Evolutionary conservation across 257 asterid genomes (phyloP), one percentile per base, ranked within the genome.

Genomic region (Eucommia ulmoides): DNA sequence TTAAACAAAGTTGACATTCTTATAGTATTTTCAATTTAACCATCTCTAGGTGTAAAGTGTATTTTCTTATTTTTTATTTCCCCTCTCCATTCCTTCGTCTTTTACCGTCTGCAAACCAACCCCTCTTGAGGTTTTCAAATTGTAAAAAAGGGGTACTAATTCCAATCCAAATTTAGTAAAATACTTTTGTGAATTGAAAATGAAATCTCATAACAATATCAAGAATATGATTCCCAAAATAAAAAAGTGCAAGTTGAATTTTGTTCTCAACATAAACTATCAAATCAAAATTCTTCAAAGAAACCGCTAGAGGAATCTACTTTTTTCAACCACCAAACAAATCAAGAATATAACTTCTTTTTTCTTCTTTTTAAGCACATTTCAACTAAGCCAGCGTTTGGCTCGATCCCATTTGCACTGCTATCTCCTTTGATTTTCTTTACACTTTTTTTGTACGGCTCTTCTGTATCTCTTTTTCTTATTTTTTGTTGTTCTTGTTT

Each of bases 351-450:
- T n/a, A n/a, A n/a, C n/a, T n/a, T n/a, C n/a, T n/a, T n/a, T n/a
- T n/a, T n/a, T n/a, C n/a, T n/a, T n/a, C n/a, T n/a, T n/a, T n/a
- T n/a, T n/a, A n/a, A n/a, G n/a, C n/a, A n/a, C n/a, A n/a, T n/a
- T n/a, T n/a, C n/a, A n/a, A n/a, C n/a, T n/a, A n/a, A n/a, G n/a
- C n/a, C n/a, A n/a, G n/a, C n/a, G n/a, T n/a, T n/a, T n/a, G n/a
- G n/a, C n/a, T n/a, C n/a, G 67, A 52, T 84, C 93, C 89, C 93
- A 84, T 58, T 88, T 88, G 52, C 83, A 75, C 56, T 91, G 79
- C 97, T 95, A 88, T n/a, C 73, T 70, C 63, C 79, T 72, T 35
- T 89, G 96, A 67, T 80, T 82, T 56, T 82, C 94, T 76, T 84
- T 94, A 89, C 96, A 72, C 68, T n/a, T n/a, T n/a, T 76, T 88